These are phyloP conservation scores for Phytopythium helicoides DNA, from an alignment of 352 stramenopile genomes.

Conservation along the genomic window DNA sequence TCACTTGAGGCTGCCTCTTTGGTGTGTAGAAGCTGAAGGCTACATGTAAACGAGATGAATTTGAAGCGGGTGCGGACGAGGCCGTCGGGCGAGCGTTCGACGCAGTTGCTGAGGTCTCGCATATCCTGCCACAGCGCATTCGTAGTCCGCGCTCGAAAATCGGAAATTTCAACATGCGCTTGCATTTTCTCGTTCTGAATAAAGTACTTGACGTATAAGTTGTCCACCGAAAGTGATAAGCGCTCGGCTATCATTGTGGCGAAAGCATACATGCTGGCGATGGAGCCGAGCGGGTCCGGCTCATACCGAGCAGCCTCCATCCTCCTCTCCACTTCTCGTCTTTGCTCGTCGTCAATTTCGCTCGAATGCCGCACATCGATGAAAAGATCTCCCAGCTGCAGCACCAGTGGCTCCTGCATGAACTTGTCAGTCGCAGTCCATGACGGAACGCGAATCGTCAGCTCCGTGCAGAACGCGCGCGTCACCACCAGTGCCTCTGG, in stretches of 20 bases:
- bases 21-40: conserved; percentile 10
- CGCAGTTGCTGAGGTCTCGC: conserved; percentile 45
- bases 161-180: conserved; percentile 31
- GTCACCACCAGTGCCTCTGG: conserved; percentile 51
- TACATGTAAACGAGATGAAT: conserved; percentile 54
- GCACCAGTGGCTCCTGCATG: conserved; percentile 43
- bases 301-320: conserved; percentile 38
- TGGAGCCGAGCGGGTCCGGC: conserved; percentile 56
- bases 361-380: conserved; percentile 43
- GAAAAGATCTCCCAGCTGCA: conserved; percentile 47
- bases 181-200: conserved; percentile 22
- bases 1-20: too few species aligned
- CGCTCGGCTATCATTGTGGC: conserved; percentile 50
- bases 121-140: conserved; percentile 71
- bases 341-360: conserved; percentile 50
- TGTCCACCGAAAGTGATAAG: conserved; percentile 46
- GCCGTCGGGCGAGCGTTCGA: conserved; percentile 58
- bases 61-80: conserved; percentile 69
- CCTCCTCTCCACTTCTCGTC: conserved; percentile 24
- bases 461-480: conserved; percentile 44
- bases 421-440: conserved; percentile 54
- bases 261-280: conserved; percentile 59
- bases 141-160: conserved; percentile 54
- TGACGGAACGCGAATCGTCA: conserved; percentile 56
- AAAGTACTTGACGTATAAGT: conserved; percentile 54